Conservation (phyloP, 1,139 yeast genomes). For the Starmera stellimalicola region DNA sequence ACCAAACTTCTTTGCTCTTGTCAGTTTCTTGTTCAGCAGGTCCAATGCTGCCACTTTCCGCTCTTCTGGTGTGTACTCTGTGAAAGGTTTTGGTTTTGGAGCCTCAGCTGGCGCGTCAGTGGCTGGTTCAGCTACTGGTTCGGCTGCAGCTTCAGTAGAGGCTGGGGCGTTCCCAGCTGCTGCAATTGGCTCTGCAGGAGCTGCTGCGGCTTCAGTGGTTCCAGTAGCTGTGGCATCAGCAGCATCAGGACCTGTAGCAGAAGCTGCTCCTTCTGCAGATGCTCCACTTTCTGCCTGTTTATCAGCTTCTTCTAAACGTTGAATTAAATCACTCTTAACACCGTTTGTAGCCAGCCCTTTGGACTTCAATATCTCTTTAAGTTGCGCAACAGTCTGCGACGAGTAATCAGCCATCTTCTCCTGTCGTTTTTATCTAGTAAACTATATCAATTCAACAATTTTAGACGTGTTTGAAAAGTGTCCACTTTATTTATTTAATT, state of each 20-base stretch:
- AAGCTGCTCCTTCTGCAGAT: slow-evolving; percentile 8
- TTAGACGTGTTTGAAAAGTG: no score
- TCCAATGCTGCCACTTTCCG: slow-evolving; percentile 61
- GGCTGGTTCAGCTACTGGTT: slow-evolving; percentile 10
- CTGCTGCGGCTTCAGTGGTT: slow-evolving; percentile 5
- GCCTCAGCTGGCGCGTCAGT: slow-evolving; percentile 17
- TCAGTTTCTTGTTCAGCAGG: slow-evolving; percentile 55
- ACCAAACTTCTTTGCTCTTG: slow-evolving; percentile 73
- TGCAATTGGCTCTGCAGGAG: no score
- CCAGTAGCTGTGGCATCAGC: not conserved
- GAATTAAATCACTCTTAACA: slow-evolving; percentile 73
- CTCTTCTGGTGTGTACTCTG: slow-evolving; percentile 51
- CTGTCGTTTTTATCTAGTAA: no score
- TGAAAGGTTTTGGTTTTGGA: slow-evolving; percentile 22
- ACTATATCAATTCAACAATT: no score
- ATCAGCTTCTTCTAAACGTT: slow-evolving; percentile 37
- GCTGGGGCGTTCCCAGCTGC: slow-evolving; percentile 8
- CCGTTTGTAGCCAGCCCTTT: slow-evolving; percentile 70
- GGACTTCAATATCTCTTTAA: slow-evolving; percentile 65
- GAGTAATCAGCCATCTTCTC: slow-evolving; percentile 7
- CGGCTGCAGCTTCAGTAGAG: slow-evolving; percentile 8
- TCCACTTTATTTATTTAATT: no score
- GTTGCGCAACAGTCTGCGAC: slow-evolving; percentile 62
- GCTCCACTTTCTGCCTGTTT: slow-evolving; percentile 8
- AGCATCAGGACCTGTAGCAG: slow-evolving; percentile 2